Base-by-base conservation (phyloP, 257 asterid genomes). In the Striga asiatica region DNA sequence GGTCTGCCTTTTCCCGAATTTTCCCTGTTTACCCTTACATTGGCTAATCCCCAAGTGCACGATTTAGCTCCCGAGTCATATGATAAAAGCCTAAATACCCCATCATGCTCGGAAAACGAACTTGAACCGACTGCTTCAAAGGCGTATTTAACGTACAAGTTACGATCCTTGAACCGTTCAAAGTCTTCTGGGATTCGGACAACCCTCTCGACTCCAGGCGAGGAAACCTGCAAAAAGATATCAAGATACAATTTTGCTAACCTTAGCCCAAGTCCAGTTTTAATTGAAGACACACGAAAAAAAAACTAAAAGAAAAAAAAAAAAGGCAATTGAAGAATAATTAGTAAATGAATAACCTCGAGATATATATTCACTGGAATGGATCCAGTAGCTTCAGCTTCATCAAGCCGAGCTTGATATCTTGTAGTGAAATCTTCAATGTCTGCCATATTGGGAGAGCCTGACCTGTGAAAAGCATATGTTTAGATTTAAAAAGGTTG, bases 1-100 rank as follows among this genome's bases (percentile, higher is more conserved):
- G 93, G 97, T 64, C 94, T 77, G 50, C 97, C 97, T 69, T 84
- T 89, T 13, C 95, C 97, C 3, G 95, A 69, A 6, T 78, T 89
- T 57, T 85, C 97, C 46, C 97, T 70, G 52, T 89, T 89, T 28
- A 73, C 69, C 65, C 86, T 83, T 31, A 83, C 97, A 66, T 89
- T 82, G 20, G 97, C 95, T 41, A 83, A 34, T 28, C 91, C 94
- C 97, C 96, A 89, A 16, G 60, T 78, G 85, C 96, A 89, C 32
- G 56, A 57, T 2, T 65, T 54, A 3, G 66, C 71, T 54, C 78
- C 84, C 20, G 63, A 16, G 63, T 85, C 88, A 7, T 70, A 75
- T 19, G 91, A 76, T 42, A 83, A 10, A 23, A 89, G 84, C 54
- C 73, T 76, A 29, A 89, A 81, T 14, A 89, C 60, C 21, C 96